These are phyloP conservation scores for Salix dunnii DNA, from an alignment of 345 rosid genomes.

Conservation along the genomic window DNA sequence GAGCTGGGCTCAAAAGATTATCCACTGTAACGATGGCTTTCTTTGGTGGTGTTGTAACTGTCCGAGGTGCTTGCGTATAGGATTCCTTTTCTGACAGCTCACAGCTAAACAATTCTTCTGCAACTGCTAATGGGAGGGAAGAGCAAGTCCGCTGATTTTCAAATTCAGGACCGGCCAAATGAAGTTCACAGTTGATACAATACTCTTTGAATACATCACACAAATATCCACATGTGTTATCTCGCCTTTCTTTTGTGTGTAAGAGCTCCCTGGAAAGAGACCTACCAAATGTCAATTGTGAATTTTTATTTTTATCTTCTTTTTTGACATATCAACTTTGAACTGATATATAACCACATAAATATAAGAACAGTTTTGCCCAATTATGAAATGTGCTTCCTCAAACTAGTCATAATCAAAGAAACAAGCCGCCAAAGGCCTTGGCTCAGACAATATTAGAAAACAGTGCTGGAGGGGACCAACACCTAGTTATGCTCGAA, in stretches of 20 bases:
- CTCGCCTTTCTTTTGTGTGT: conserved; percentile 26
- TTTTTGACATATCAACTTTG: not conserved
- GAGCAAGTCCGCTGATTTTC: conserved; percentile 22
- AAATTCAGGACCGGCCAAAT: conserved; percentile 28
- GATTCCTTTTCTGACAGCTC: conserved; percentile 10
- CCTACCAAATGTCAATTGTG: not conserved
- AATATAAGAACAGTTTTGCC: not conserved
- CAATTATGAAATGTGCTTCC: not conserved
- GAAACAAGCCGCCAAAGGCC: not conserved
- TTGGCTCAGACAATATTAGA: not conserved
- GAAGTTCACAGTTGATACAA: conserved; percentile 32
- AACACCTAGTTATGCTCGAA: not conserved
- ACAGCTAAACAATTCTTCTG: conserved; percentile 25
- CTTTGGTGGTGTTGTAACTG: not conserved
- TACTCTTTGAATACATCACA: conserved; percentile 10
- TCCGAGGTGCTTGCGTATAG: not conserved
- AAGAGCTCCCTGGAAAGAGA: conserved; percentile 27
- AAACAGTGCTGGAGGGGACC: not conserved
- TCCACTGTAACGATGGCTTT: conserved; percentile 22
- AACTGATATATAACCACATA: not conserved
- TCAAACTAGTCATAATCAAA: not conserved
- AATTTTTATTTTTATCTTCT: not conserved
- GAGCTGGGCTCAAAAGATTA: conserved; percentile 31
- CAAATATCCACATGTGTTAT: conserved; percentile 20
- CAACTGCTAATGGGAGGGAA: conserved; percentile 19